These are phyloP conservation scores for Alternaria panax DNA, from an alignment of 2,329 filamentous ascomycete genomes.

Conservation along the genomic window DNA sequence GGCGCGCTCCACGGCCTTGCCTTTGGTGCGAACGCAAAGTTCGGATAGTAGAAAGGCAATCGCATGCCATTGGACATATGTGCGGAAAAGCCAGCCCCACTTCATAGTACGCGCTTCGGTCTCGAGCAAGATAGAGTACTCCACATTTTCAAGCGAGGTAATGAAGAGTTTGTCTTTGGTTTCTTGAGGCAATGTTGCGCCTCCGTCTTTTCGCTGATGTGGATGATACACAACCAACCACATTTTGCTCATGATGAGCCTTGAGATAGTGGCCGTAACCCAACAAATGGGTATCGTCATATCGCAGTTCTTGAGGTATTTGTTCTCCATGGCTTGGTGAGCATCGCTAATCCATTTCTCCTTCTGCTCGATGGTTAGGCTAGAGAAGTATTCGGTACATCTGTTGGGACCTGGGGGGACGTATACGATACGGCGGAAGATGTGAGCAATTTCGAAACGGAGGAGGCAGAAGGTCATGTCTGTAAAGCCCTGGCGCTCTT, in stretches of 20 bases:
- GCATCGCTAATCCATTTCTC: constrained; percentile 60
- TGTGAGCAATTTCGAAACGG: constrained; percentile 60
- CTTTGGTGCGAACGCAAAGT: constrained; percentile 64
- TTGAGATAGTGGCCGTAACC: constrained; percentile 71
- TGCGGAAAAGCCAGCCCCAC: constrained; percentile 71
- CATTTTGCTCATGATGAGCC: constrained; percentile 79
- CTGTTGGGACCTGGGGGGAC: constrained; percentile 53
- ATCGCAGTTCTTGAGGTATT: constrained; percentile 61
- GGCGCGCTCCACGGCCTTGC: constrained; percentile 65
- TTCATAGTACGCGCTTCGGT: constrained; percentile 67
- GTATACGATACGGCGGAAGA: constrained; percentile 56
- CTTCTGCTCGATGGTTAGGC: constrained; percentile 56
- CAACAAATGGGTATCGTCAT: constrained; percentile 68
- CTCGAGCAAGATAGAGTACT: constrained; percentile 72
- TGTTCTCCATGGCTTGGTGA: constrained; percentile 57
- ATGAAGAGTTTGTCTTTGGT: constrained; percentile 73
- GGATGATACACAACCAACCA: constrained; percentile 80
- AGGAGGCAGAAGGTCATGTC: constrained; percentile 65
- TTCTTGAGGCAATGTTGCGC: constrained; percentile 63
- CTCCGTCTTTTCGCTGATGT: constrained; percentile 67
- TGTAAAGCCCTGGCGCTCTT: constrained; percentile 61
- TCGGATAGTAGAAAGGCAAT: constrained; percentile 68
- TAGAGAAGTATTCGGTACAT: constrained; percentile 53
- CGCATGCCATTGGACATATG: constrained; percentile 71
- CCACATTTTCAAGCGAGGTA: constrained; percentile 76